These are phyloP conservation scores for Rosa persica DNA, from an alignment of 306 rosid species.

Conservation along the genomic window DNA sequence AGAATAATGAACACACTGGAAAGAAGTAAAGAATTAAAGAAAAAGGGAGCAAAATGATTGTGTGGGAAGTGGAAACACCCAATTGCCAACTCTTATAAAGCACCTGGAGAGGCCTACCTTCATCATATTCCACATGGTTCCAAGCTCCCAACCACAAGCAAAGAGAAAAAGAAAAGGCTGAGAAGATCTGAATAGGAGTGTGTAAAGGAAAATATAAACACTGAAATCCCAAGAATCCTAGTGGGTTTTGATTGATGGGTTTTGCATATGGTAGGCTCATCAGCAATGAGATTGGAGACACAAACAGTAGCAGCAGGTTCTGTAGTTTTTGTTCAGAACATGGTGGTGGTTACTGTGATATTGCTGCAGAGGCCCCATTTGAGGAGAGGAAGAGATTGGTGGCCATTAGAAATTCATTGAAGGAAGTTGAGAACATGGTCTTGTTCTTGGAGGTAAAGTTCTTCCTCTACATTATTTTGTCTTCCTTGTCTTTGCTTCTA, in stretches of 20 bases:
- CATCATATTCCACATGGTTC: slow-evolving; percentile 17
- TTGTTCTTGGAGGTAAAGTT: slow-evolving; percentile 31
- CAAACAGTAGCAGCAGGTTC: slow-evolving; percentile 19
- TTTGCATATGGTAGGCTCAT: slow-evolving; percentile 26
- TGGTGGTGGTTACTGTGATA: slow-evolving; percentile 22
- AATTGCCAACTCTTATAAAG: background rate
- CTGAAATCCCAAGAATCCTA: background rate
- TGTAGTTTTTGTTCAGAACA: slow-evolving; percentile 31
- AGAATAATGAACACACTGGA: slow-evolving; percentile 17
- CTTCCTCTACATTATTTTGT: background rate
- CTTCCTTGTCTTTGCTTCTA: background rate
- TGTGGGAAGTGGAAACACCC: background rate
- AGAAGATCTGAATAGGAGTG: slow-evolving; percentile 8
- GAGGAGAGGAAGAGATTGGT: slow-evolving; percentile 33
- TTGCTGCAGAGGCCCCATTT: slow-evolving; percentile 28
- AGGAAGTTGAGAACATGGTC: slow-evolving; percentile 28
- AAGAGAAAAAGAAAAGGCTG: slow-evolving; percentile 22
- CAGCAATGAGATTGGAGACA: slow-evolving; percentile 12
- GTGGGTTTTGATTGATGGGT: slow-evolving; percentile 16
- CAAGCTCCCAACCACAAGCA: slow-evolving; percentile 18
- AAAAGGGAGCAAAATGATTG: slow-evolving; percentile 16
- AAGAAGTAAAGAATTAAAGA: slow-evolving; percentile 2
- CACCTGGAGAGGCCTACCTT: slow-evolving; percentile 21
- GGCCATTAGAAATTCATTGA: slow-evolving; percentile 29
- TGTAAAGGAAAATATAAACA: background rate